A percentile compares a stretch with the other conserved stretches of the same genome.
These are phyloP conservation scores for Erysimum cheiranthoides DNA, from an alignment of 345 rosid species.

Conservation along the genomic window DNA sequence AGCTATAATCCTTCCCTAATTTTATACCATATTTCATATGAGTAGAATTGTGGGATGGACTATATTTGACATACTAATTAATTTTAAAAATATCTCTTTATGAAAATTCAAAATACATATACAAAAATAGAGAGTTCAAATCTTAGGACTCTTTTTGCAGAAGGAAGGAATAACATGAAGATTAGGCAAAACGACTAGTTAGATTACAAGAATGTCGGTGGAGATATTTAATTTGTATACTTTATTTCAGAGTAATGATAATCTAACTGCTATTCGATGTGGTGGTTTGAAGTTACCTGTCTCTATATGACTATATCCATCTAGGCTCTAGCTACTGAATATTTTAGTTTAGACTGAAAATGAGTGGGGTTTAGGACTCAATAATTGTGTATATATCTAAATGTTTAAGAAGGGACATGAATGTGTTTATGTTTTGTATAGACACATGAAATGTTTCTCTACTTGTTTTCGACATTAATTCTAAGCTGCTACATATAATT, in stretches of 20 bases:
- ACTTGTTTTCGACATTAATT: conserved; percentile 34
- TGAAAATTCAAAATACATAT: not conserved
- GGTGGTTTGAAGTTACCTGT: conserved; percentile 36
- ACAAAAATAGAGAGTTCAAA: not conserved
- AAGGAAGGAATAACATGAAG: conserved; percentile 26
- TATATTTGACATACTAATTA: not conserved
- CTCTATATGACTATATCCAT: conserved; percentile 23
- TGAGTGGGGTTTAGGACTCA: conserved; percentile 34
- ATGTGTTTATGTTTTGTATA: conserved; percentile 39
- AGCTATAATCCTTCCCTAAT: conserved; percentile 5
- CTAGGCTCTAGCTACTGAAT: conserved; percentile 28
- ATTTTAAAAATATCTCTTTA: not conserved
- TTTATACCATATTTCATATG: conserved; percentile 5
- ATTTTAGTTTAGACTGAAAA: conserved; percentile 6
- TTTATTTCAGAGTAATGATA: not conserved
- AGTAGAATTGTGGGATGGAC: not conserved
- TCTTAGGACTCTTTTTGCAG: not conserved
- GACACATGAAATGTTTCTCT: conserved; percentile 42
- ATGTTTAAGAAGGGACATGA: conserved; percentile 35
- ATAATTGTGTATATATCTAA: conserved; percentile 26
- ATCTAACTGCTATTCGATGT: conserved; percentile 13
- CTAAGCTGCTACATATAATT: conserved; percentile 5
- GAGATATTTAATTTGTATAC: not conserved
- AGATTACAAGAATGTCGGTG: conserved; percentile 34
- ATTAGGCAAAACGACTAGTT: not conserved